Evolutionary conservation across 2,329 filamentous ascomycete genomes (phyloP).

Genomic region (Pochonia chlamydosporia): DNA sequence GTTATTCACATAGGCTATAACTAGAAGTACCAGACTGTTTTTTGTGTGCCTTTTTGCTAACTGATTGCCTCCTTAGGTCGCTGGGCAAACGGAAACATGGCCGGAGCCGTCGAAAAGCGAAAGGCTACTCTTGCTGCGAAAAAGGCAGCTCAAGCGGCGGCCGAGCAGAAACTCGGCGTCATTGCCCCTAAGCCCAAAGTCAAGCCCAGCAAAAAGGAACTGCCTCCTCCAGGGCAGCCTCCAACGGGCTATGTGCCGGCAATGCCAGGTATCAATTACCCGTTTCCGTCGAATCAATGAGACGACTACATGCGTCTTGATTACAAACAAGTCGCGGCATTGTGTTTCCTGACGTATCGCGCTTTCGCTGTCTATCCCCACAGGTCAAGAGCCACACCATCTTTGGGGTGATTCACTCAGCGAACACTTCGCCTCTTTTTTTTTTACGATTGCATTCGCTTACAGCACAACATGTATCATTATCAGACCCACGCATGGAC

Average conservation of each 20-base stretch:
- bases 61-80: conserved; percentile 33
- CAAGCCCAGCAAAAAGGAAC: conserved; percentile 28
- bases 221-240: conserved; percentile 9
- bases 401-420: no score
- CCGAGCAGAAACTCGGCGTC: conserved; percentile 28
- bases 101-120: conserved; percentile 52
- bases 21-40: no score
- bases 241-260: conserved; percentile 10
- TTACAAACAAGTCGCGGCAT: no score
- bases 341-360: no score
- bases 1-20: conserved; percentile 13
- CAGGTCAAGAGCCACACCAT: no score
- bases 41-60: neutral
- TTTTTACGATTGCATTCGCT: no score
- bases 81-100: conserved; percentile 57
- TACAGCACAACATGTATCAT: neutral
- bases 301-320: no score
- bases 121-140: conserved; percentile 56
- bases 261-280: conserved; percentile 23
- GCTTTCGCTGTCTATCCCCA: no score
- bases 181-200: conserved; percentile 33
- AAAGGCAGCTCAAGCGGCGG: conserved; percentile 43
- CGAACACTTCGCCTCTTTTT: no score
- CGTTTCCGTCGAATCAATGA: conserved; percentile 14
- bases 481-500: neutral